Evolutionary conservation across 306 rosid species (phyloP).

Genomic region (Dryas alaskensis): DNA sequence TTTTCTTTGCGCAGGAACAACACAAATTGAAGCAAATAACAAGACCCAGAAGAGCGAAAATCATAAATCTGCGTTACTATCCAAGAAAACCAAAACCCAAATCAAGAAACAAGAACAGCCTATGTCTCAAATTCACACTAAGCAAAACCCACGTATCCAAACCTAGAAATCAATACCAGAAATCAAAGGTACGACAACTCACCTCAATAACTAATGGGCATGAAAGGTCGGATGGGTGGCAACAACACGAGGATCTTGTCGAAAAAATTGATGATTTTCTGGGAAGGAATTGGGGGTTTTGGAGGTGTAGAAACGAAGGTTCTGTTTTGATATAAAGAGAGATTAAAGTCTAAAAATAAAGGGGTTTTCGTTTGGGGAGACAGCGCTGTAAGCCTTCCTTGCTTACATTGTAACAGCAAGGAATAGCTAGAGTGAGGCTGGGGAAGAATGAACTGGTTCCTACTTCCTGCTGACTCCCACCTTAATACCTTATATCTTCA

Average conservation of each 20-base stretch:
- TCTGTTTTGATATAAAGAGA: constrained; percentile 2
- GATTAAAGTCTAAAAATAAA: not conserved
- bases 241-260: constrained; percentile 13
- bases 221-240: not conserved
- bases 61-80: constrained; percentile 27
- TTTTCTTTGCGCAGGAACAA: constrained; percentile 4
- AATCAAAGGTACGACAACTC: constrained; percentile 4
- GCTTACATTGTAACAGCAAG: constrained; percentile 13
- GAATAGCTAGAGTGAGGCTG: not conserved
- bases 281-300: not conserved
- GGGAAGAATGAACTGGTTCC: not conserved
- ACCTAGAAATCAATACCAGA: constrained; percentile 14
- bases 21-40: constrained; percentile 7
- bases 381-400: constrained; percentile 6
- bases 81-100: not conserved
- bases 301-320: constrained; percentile 7
- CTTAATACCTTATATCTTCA: too few relatives aligned
- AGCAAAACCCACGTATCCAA: not conserved
- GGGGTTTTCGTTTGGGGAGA: not conserved
- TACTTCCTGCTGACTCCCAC: too few relatives aligned
- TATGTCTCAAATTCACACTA: not conserved
- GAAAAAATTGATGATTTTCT: not conserved
- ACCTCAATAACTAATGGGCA: constrained; percentile 12
- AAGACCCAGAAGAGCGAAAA: constrained; percentile 19
- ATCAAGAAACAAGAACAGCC: constrained; percentile 6